Evolutionary conservation across 2,329 filamentous ascomycete genomes (phyloP).

Genomic region (Epichloe brachyelytri): DNA sequence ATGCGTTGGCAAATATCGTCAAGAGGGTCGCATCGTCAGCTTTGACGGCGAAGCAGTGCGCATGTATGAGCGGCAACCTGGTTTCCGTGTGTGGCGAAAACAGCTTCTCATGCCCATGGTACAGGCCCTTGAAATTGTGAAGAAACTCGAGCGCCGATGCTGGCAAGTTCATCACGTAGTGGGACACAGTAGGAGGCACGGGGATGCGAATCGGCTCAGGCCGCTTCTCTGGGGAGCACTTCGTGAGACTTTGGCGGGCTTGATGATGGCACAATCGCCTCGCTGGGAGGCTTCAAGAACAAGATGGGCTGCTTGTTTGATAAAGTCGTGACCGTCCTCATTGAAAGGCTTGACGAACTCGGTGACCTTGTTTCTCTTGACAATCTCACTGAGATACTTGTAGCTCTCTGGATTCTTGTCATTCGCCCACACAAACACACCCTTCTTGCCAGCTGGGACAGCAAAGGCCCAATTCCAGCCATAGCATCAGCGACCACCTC

Average conservation of each 20-base stretch:
- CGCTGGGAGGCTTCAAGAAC: constrained; percentile 38
- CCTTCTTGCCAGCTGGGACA: constrained; percentile 77
- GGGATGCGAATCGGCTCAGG: constrained; percentile 29
- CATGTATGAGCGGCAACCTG: constrained; percentile 70
- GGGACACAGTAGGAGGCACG: constrained; percentile 66
- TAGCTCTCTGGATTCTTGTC: constrained; percentile 91
- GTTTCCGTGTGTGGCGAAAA: constrained; percentile 47
- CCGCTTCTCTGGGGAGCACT: constrained; percentile 22
- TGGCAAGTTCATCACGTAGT: constrained; percentile 97
- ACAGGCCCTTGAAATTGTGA: constrained; percentile 53
- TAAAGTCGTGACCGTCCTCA: constrained; percentile 70
- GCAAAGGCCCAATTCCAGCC: constrained; percentile 92
- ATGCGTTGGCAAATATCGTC: constrained; percentile 33
- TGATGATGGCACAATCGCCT: constrained; percentile 41
- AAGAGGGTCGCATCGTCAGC: constrained; percentile 55
- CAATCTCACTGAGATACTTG: constrained; percentile 54
- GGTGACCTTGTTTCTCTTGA: constrained; percentile 63
- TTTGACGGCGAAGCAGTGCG: constrained; percentile 88
- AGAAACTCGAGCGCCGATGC: constrained; percentile 81
- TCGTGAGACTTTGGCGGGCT: constrained; percentile 25
- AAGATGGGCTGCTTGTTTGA: constrained; percentile 52
- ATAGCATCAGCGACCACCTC: constrained; percentile 93
- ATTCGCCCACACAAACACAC: constrained; percentile 90
- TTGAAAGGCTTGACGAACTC: constrained; percentile 70
- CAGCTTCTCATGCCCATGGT: constrained; percentile 53